Conservation (phyloP, 179 eudicot species). For the Nepenthes alata region DNA sequence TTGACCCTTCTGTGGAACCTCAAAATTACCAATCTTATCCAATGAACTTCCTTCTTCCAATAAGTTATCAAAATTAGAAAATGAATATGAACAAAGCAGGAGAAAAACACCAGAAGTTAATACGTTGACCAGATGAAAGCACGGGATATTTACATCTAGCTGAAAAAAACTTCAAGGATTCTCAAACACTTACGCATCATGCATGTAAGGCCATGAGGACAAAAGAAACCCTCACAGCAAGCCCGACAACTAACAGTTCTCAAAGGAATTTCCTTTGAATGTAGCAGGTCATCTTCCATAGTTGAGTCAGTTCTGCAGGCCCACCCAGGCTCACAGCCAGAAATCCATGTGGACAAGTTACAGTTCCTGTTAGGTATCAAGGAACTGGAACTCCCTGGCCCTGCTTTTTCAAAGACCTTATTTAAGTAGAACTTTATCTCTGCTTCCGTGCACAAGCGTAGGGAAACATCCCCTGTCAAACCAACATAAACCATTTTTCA, state of each 20-base stretch:
- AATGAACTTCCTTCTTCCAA: not conserved
- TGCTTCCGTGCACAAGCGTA: conserved; percentile 60
- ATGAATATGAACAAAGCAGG: not conserved
- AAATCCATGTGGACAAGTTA: conserved; percentile 54
- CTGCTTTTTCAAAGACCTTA: conserved; percentile 15
- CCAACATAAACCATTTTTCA: not conserved
- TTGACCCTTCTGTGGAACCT: not conserved
- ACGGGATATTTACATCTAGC: not conserved
- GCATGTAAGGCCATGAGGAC: conserved; percentile 85
- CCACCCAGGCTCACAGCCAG: conserved; percentile 99
- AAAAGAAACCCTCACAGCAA: conserved; percentile 95
- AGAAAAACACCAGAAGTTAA: not conserved
- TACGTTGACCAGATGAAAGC: not conserved
- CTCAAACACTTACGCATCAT: conserved; percentile 76
- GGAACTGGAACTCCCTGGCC: conserved; percentile 12
- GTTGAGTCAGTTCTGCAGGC: conserved; percentile 38
- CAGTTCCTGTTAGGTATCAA: conserved; percentile 58
- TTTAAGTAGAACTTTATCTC: conserved; percentile 49
- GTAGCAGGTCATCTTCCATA: conserved; percentile 21
- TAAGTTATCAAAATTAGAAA: not conserved
- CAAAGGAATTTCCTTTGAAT: conserved; percentile 34
- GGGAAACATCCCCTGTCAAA: conserved; percentile 43
- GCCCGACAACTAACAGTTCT: conserved; percentile 42
- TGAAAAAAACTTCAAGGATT: not conserved
- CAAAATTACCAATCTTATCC: not conserved